A percentile compares a stretch with the other conserved stretches of the same genome.
Conservation (phyloP, 2,329 filamentous ascomycete species). For the Colletotrichum scovillei region DNA sequence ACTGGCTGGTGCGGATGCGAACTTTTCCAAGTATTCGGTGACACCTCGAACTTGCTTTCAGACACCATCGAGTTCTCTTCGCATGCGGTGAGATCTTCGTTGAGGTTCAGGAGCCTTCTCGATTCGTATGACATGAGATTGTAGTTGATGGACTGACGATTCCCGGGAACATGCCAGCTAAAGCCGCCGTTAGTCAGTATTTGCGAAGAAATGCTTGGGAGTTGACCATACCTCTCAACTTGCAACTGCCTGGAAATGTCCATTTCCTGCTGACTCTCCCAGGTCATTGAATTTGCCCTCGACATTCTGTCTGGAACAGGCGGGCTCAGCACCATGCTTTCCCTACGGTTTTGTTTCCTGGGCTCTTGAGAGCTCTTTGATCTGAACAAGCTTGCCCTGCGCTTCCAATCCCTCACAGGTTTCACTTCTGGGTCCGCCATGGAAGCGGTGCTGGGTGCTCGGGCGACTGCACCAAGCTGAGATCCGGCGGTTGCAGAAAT, state of each 20-base stretch:
- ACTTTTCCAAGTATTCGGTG: conserved; percentile 50
- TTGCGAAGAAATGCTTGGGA: neutral
- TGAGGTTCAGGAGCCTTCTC: conserved; percentile 54
- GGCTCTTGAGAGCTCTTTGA: conserved; percentile 36
- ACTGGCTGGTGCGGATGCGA: conserved; percentile 44
- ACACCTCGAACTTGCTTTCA: conserved; percentile 47
- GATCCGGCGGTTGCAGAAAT: conserved; percentile 10
- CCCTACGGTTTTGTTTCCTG: conserved; percentile 15
- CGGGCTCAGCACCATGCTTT: conserved; percentile 12
- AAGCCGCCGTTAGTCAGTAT: conserved; percentile 29
- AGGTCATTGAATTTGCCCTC: conserved; percentile 37
- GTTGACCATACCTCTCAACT: conserved; percentile 30
- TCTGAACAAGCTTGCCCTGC: conserved; percentile 34
- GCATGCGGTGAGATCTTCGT: conserved; percentile 45
- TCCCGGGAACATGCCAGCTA: conserved; percentile 46
- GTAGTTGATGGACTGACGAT: conserved; percentile 55
- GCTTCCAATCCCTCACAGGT: conserved; percentile 31
- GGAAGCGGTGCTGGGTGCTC: neutral
- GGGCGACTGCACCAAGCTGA: neutral
- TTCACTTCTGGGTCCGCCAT: conserved; percentile 11
- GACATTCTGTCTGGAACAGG: conserved; percentile 31
- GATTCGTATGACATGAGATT: conserved; percentile 58
- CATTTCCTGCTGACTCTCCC: conserved; percentile 33
- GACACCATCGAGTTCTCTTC: conserved; percentile 48
- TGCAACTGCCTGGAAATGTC: conserved; percentile 36